Evolutionary conservation across 192 early-diverging fungal species (phyloP).

Genomic region (Phlyctochytrium arcticum): DNA sequence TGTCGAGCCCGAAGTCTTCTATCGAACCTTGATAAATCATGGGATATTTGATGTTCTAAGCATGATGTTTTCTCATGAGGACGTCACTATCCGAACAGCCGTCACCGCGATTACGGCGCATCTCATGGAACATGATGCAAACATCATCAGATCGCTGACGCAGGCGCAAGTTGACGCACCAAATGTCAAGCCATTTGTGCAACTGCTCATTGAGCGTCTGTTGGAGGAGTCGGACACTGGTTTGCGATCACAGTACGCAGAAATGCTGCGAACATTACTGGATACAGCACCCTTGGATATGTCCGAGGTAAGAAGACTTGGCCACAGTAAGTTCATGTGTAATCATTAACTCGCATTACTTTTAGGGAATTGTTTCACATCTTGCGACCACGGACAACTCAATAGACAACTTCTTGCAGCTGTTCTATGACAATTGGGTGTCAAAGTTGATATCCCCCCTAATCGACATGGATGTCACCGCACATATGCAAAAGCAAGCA

Average conservation of each 20-base stretch:
- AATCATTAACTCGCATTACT: not conserved
- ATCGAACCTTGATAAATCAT: conserved; percentile 65
- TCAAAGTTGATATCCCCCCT: conserved; percentile 63
- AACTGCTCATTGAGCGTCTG: conserved; percentile 64
- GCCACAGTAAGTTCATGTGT: too few species aligned
- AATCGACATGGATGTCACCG: conserved; percentile 30
- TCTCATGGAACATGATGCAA: conserved; percentile 76
- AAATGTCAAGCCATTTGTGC: conserved; percentile 54
- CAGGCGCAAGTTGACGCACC: conserved; percentile 52
- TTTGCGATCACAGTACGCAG: conserved; percentile 65
- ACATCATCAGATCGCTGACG: conserved; percentile 66
- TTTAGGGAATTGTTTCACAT: conserved; percentile 14
- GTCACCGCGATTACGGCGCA: conserved; percentile 66
- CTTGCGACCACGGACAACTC: conserved; percentile 47
- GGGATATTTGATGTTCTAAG: conserved; percentile 80
- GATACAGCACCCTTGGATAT: conserved; percentile 51
- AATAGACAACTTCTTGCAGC: conserved; percentile 67
- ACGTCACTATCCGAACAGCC: conserved; percentile 55
- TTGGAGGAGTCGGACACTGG: conserved; percentile 58
- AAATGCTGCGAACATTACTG: conserved; percentile 71
- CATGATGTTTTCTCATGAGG: conserved; percentile 54
- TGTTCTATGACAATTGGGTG: conserved; percentile 74
- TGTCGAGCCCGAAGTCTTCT: conserved; percentile 12
- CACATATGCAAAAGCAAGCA: not conserved
- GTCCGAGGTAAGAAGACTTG: conserved; percentile 16